Evolutionary conservation across 495 filamentous ascomycete species (phyloP).

Genomic region (Aspergillus bertholletiae): DNA sequence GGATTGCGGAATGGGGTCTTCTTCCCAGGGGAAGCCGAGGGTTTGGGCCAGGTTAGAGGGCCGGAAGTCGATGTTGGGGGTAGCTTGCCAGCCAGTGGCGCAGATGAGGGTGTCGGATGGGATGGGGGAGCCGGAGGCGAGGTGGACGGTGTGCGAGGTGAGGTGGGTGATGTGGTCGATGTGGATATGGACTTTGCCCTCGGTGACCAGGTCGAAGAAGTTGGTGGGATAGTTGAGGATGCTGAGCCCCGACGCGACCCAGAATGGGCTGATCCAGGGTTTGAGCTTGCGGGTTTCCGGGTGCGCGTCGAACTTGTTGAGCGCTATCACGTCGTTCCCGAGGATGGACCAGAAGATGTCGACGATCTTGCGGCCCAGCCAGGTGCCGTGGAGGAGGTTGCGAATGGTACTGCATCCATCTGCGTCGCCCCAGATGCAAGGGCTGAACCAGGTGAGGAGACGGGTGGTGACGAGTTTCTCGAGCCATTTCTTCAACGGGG

Average conservation of each 20-base stretch:
- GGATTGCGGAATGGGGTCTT: constrained; percentile 22
- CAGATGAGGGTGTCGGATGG: constrained; percentile 61
- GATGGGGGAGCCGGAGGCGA: constrained; percentile 20
- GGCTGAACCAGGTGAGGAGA: constrained; percentile 62
- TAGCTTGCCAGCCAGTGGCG: constrained; percentile 65
- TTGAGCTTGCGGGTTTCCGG: constrained; percentile 61
- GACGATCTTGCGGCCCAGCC: constrained; percentile 63
- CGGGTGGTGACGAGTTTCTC: constrained; percentile 65
- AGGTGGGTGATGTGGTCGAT: constrained; percentile 58
- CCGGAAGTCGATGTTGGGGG: constrained; percentile 60
- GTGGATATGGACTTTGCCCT: constrained; percentile 58
- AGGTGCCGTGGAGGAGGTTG: constrained; percentile 62
- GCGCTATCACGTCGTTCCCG: constrained; percentile 52
- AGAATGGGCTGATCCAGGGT: constrained; percentile 63
- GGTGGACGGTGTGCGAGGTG: constrained; percentile 43
- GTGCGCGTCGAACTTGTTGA: constrained; percentile 58
- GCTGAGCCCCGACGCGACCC: constrained; percentile 55
- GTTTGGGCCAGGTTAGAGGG: constrained; percentile 43
- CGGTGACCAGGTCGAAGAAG: constrained; percentile 59
- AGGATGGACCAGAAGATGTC: constrained; percentile 66
- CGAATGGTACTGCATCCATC: constrained; percentile 47
- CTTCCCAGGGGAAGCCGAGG: constrained; percentile 37
- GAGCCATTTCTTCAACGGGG: constrained; percentile 54
- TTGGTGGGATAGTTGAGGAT: constrained; percentile 69
- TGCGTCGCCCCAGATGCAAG: constrained; percentile 57